A percentile compares a stretch with the other conserved stretches of the same genome.
Evolutionary conservation across 1,284 basidiomycete species (phyloP).

Genomic region (Cutaneotrichosporon cavernicola): DNA sequence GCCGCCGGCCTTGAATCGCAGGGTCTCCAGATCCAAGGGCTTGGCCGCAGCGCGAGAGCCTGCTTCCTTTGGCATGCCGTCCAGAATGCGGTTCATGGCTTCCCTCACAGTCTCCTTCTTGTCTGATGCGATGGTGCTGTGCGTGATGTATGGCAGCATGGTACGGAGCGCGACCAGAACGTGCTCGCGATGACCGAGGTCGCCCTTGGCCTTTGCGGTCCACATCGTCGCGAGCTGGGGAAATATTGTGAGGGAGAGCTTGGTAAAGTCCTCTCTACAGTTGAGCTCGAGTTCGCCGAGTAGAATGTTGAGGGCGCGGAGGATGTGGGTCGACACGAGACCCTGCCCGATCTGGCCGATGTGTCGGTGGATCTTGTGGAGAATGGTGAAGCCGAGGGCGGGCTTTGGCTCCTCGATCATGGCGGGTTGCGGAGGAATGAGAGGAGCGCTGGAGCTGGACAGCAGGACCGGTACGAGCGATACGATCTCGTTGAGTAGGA

Average conservation of each 20-base stretch:
- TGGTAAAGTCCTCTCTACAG: conserved; percentile 59
- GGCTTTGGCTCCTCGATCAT: not conserved
- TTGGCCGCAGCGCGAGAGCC: conserved; percentile 62
- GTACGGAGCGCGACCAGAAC: conserved; percentile 64
- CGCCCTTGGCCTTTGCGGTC: conserved; percentile 68
- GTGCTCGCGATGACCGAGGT: conserved; percentile 60
- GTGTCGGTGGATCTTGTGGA: conserved; percentile 67
- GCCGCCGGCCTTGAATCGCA: conserved; percentile 15
- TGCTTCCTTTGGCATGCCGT: conserved; percentile 62
- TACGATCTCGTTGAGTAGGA: conserved; percentile 59
- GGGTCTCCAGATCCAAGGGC: conserved; percentile 61
- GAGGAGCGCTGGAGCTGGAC: conserved; percentile 54
- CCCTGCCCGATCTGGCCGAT: conserved; percentile 66
- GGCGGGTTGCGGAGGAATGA: conserved; percentile 30
- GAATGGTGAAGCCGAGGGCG: conserved; percentile 59
- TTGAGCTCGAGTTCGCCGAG: conserved; percentile 74
- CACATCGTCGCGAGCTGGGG: conserved; percentile 66
- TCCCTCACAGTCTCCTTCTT: conserved; percentile 50
- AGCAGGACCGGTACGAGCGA: conserved; percentile 68
- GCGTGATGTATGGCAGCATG: conserved; percentile 69
- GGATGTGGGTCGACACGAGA: conserved; percentile 70
- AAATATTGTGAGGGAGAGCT: conserved; percentile 65
- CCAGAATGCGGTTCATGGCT: conserved; percentile 57
- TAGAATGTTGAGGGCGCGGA: conserved; percentile 66
- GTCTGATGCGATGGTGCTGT: conserved; percentile 29